Conservation (phyloP, 352 stramenopile species). For the Globisporangium heterothallicum region DNA sequence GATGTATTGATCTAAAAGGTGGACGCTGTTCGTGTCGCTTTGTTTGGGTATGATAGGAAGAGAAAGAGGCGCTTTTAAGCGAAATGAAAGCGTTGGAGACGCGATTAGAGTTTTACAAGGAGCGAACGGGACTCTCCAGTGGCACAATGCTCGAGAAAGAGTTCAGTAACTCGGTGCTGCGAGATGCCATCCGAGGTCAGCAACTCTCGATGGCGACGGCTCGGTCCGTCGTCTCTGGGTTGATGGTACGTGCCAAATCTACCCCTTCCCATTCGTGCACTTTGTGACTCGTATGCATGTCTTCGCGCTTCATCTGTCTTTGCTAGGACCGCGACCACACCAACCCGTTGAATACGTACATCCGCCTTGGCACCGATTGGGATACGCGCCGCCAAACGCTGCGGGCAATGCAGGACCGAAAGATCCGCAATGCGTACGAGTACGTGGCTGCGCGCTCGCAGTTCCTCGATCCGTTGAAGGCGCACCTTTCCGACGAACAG, state of each 20-base stretch:
- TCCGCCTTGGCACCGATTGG: slow-evolving; percentile 33
- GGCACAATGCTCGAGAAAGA: slow-evolving; percentile 2
- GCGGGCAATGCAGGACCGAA: slow-evolving; percentile 24
- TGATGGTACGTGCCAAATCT: slow-evolving; percentile 13
- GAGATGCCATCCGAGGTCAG: slow-evolving; percentile 24
- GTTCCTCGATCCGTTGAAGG: slow-evolving; percentile 30
- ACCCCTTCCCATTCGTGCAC: neutral
- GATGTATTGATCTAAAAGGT: neutral
- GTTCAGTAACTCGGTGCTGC: slow-evolving; percentile 20
- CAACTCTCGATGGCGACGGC: slow-evolving; percentile 28
- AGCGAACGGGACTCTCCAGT: neutral
- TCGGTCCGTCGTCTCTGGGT: slow-evolving; percentile 31
- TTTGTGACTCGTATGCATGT: neutral
- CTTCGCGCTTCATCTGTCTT: neutral
- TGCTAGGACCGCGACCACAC: slow-evolving; percentile 5
- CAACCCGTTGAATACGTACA: slow-evolving; percentile 32
- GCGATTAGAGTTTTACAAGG: neutral
- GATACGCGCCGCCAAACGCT: slow-evolving; percentile 24
- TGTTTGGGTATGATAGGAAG: neutral
- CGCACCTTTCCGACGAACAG: slow-evolving; percentile 30
- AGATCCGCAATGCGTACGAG: slow-evolving; percentile 28
- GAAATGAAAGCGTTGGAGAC: neutral
- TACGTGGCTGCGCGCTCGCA: slow-evolving; percentile 41
- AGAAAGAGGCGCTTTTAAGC: neutral
- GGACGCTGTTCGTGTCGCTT: neutral